phyloP scores from a whole-genome alignment of 768 basidiomycete genomes.

The Rubroboletus satanas region DNA sequence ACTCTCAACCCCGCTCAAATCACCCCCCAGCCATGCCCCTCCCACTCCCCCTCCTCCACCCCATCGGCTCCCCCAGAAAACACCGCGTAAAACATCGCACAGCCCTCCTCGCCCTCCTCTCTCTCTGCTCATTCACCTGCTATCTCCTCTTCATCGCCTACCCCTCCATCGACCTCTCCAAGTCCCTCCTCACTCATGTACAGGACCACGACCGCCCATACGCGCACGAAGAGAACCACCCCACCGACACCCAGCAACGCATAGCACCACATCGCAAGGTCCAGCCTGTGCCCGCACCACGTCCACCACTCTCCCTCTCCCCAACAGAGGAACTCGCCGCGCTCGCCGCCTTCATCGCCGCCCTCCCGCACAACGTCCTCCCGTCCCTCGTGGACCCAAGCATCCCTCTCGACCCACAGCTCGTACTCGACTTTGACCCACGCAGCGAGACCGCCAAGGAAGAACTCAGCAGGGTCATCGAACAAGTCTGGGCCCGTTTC shows the following conservation, averaged over 20 bases:
- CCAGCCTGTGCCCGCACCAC: constrained; percentile 13
- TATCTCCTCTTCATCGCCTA: constrained; percentile 55
- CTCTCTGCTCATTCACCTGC: constrained; percentile 47
- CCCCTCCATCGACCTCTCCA: constrained; percentile 38
- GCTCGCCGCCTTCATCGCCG: constrained; percentile 66
- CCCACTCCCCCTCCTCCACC: constrained; percentile 30
- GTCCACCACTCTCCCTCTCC: constrained; percentile 46
- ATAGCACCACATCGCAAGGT: constrained; percentile 19
- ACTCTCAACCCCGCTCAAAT: not conserved
- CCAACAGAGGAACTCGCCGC: constrained; percentile 68
- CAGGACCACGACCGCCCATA: constrained; percentile 8
- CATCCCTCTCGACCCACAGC: constrained; percentile 68
- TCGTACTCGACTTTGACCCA: constrained; percentile 81
- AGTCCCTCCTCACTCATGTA: constrained; percentile 29
- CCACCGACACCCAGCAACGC: constrained; percentile 20
- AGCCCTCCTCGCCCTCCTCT: constrained; percentile 50
- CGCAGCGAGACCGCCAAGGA: constrained; percentile 55
- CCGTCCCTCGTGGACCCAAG: constrained; percentile 62
- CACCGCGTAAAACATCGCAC: constrained; percentile 49
- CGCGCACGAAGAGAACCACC: constrained; percentile 16
- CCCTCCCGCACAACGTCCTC: constrained; percentile 71
- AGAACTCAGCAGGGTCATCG: constrained; percentile 56
- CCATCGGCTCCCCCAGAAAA: constrained; percentile 12
- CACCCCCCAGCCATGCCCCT: constrained; percentile 25
- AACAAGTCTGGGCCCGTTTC: constrained; percentile 67